These are phyloP conservation scores for Taiozyma sp. DNA, from an alignment of 1,139 yeast species.

Conservation along the genomic window DNA sequence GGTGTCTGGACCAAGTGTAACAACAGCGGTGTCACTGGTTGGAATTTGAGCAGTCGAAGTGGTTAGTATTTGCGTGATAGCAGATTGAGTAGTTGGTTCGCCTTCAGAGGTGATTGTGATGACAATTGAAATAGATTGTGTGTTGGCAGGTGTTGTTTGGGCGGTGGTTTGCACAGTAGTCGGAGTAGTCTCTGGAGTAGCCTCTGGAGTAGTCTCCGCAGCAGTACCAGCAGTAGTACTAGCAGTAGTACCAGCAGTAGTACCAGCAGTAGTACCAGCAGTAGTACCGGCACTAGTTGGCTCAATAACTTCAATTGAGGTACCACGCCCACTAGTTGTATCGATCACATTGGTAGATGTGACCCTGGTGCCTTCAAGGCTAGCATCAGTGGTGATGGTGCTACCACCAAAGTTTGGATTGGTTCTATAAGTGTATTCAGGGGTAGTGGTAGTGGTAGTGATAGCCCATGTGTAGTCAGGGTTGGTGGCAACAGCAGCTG, in stretches of 20 bases:
- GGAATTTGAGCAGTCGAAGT: neutral
- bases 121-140: neutral
- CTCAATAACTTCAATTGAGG: neutral
- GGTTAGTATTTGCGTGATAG: neutral
- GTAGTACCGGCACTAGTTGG: conserved; percentile 1
- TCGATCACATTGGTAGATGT: conserved; percentile 12
- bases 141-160: neutral
- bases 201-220: neutral
- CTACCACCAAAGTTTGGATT: conserved; percentile 18
- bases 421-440: conserved; percentile 8
- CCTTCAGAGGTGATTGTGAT: neutral
- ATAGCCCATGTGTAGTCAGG: neutral
- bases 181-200: neutral
- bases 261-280: neutral
- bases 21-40: neutral
- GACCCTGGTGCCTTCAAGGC: conserved; percentile 15
- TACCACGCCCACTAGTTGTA: conserved; percentile 1
- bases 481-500: neutral
- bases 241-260: conserved; percentile 2
- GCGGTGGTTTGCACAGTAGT: neutral
- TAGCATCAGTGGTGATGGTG: conserved; percentile 13
- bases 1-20: neutral
- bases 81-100: neutral
- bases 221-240: conserved; percentile 2
- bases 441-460: conserved; percentile 3